Evolutionary conservation across 495 filamentous ascomycete species (phyloP), one percentile per base, ranked within the genome.

Genomic region (Aspergillus cavernicola): DNA sequence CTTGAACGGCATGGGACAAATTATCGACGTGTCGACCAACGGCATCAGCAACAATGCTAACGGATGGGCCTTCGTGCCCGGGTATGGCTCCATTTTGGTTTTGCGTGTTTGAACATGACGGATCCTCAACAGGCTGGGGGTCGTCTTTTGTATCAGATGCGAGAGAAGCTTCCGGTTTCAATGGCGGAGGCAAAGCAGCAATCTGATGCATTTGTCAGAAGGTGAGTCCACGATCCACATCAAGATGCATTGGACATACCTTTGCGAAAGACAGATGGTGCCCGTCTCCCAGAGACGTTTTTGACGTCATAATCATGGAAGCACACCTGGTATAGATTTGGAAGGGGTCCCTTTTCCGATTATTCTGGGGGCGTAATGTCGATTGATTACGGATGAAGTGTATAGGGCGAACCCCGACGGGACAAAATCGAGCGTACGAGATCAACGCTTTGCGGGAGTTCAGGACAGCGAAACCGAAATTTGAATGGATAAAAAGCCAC

Each of bases 191-290:
- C 73, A 77, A 74, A 46, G 73, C 73, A 61, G 71, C 70, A 53
- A 77, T 73, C 73, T 77, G 35, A 33, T 36, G 24, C 13, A 18
- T 18, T 39, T 40, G 28, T 58, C 22, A 62, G 56, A 42, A 52
- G n/a, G n/a, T 10, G 33, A 28, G 28, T 44, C 40, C 15, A 43
- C 15, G n/a, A 15, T 31, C 9, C 32, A 35, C 15, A 29, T 16
- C 18, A 18, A 18, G 26, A 20, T 28, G 15, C 8, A 22, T 35
- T 22, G 20, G 35, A 56, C 64, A 32, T 61, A 76, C 74, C 61
- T 71, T 77, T 61, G 73, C 73, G 66, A 77, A 76, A 22, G 72
- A 75, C 53, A 72, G 71, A 50, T 67, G 68, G 37, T 62, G 46
- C 20, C 68, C 68, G 58, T 61, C 66, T 39, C 53, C 53, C 23